These are phyloP conservation scores for Rubroboletus satanas DNA, from an alignment of 768 basidiomycete species.

Conservation along the genomic window DNA sequence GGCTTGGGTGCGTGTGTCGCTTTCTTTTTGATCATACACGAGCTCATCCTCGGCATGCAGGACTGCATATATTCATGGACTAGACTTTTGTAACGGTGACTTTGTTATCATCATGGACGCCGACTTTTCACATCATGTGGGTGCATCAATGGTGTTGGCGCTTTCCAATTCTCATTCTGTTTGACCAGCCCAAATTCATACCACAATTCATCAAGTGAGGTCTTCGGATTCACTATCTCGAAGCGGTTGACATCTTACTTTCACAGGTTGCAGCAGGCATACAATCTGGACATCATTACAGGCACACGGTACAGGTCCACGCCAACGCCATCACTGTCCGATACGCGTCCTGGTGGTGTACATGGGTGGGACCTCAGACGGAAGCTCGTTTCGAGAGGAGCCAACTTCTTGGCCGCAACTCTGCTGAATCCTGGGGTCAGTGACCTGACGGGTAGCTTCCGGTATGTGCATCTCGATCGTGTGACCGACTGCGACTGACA, in stretches of 20 bases:
- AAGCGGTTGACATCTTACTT: neutral
- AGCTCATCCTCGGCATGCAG: constrained; percentile 36
- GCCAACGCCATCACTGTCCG: constrained; percentile 51
- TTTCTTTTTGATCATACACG: neutral
- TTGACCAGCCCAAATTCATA: constrained; percentile 85
- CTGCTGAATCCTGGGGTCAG: constrained; percentile 82
- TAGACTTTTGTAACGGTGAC: constrained; percentile 85
- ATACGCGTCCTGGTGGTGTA: constrained; percentile 76
- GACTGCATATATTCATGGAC: constrained; percentile 89
- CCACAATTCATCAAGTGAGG: constrained; percentile 82
- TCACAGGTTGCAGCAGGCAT: constrained; percentile 70
- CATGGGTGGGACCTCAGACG: constrained; percentile 92
- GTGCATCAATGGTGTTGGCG: constrained; percentile 23
- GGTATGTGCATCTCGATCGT: constrained; percentile 43
- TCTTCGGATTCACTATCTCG: neutral
- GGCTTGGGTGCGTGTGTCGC: constrained; percentile 64
- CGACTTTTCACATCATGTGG: constrained; percentile 91
- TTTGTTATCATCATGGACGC: constrained; percentile 98
- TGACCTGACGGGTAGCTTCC: constrained; percentile 87
- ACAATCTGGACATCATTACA: constrained; percentile 90
- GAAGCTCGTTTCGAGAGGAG: constrained; percentile 83
- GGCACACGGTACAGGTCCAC: constrained; percentile 80
- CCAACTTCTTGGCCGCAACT: constrained; percentile 87
- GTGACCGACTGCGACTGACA: neutral
- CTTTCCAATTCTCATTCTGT: constrained; percentile 3